Base-by-base conservation (phyloP, 2,329 filamentous ascomycete genomes). In the Simplicillium sp. region DNA sequence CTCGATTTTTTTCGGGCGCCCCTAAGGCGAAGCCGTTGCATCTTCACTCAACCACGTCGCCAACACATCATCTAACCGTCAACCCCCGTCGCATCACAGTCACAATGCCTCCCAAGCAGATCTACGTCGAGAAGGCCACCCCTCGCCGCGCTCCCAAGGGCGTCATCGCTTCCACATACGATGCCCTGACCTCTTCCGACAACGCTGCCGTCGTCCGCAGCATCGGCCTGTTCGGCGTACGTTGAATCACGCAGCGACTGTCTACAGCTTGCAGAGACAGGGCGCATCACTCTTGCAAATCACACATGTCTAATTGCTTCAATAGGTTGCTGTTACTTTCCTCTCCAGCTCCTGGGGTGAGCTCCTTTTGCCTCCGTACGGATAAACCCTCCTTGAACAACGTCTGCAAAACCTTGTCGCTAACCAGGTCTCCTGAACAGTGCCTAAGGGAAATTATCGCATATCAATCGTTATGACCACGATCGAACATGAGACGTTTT, bases 141-240 rank as follows among this genome's bases (percentile, higher is more conserved):
- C 50, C 58, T 46, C 60, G 61, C 34, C 60, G 63, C 47, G 57
- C 66, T 37, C 60, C 65, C 45, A 61, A 64, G 46, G 73, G 80
- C 47, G 70, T 76, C 59, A 50, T 83, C 48, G 66, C 66, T 51
- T 68, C 67, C 43, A 68, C 75, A 49, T 84, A 83, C 61, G 69
- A 73, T 45, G 67, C 76, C 49, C 54, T 84, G 54, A 84, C 78
- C 41, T 73, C 75, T 20, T 61, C 80, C 29, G 82, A 86, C 56
- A 85, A 86, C 61, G 71, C 77, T 37, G 73, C 78, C 42, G 73
- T 84, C 42, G 80, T 85, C 45, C 73, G 77, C 52, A 84, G 80
- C 56, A 64, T 85, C 50, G 68, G 75, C 48, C 59, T 84, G 52
- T 85, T 85, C 55, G 80, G 79, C 42, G 80, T 85, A 70, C 57